Conservation (phyloP, 140 eudicot species). For the Senecio squalidus region DNA sequence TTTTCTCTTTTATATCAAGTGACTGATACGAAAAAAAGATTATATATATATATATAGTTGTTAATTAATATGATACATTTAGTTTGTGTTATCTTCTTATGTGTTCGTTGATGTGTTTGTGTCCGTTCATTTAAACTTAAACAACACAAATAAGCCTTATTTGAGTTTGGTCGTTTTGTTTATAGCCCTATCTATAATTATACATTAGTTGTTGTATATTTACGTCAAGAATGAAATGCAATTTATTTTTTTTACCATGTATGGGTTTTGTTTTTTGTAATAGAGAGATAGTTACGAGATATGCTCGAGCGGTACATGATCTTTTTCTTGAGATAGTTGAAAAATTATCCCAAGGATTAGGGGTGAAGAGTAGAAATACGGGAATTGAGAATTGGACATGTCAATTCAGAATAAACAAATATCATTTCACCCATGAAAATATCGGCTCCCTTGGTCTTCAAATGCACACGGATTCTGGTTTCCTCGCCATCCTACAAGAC, state of each 20-base stretch:
- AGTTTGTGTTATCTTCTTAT: background rate
- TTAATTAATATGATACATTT: background rate
- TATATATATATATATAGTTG: background rate
- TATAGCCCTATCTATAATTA: no score
- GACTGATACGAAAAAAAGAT: background rate
- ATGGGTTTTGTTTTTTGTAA: background rate
- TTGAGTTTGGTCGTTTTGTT: no score
- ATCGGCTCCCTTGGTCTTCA: slow-evolving; percentile 38
- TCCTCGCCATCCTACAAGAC: slow-evolving; percentile 47
- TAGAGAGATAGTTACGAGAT: slow-evolving; percentile 35
- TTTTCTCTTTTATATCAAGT: background rate
- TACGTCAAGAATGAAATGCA: background rate
- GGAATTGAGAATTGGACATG: slow-evolving; percentile 42
- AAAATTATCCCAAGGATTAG: slow-evolving; percentile 32
- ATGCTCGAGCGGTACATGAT: slow-evolving; percentile 37
- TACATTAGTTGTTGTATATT: background rate
- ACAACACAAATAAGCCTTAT: no score
- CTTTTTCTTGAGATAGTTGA: slow-evolving; percentile 16
- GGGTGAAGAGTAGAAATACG: slow-evolving; percentile 7
- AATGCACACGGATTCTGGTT: slow-evolving; percentile 41
- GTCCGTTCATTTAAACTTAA: no score
- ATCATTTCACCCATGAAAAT: slow-evolving; percentile 30
- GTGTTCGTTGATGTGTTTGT: no score
- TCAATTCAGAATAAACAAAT: slow-evolving; percentile 42
- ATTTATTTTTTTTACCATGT: background rate